Evolutionary conservation across 1,284 basidiomycete genomes (phyloP), one percentile per base, ranked within the genome.

Genomic region (Malassezia slooffiae): DNA sequence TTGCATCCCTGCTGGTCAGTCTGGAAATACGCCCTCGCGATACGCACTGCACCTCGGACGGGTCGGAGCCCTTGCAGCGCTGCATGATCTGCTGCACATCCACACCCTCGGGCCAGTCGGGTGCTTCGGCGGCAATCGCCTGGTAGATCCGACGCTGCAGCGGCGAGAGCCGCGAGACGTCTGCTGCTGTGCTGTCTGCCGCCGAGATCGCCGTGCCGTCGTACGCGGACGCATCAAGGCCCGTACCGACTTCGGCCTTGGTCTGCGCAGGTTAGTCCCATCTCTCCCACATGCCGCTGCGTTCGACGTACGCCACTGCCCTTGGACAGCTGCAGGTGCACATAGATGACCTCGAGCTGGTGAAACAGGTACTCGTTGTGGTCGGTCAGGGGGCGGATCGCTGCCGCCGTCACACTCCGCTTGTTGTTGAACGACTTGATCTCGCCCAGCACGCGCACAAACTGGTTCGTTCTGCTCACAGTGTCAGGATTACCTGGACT

Each of bases 371-470:
- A 72, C 70, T 97, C 89, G 69, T 87, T 80, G 29, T 75, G 74
- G 64, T 91, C 83, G 22, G 73, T 76, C 30, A 83, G 72, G 4
- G 74, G 73, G 12, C 56, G 43, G 30, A 67, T 58, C 41, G 62
- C 56, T 1, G 55, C 61, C 3, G 58, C 50, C 21, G 82, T 79
- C 53, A 95, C 78, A 54, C 81, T 77, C 59, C 80, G 76, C 70
- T 86, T 90, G 57, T 77, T 79, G 31, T 80, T 79, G 70, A 93
- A 95, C 6, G 76, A 76, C 70, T 95, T 95, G 55, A 96, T 72
- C n/a, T 75, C 76, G n/a, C 91, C 93, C 27, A 85, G 78, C 19
- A 93, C 79, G n/a, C 85, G 80, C 28, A 91, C 80, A 66, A 84
- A 90, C 28, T 74, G 75, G 34, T 80, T 76, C 70, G 84, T 80